Evolutionary conservation across 495 filamentous ascomycete species (phyloP).

Genomic region (Daldinia childiae): DNA sequence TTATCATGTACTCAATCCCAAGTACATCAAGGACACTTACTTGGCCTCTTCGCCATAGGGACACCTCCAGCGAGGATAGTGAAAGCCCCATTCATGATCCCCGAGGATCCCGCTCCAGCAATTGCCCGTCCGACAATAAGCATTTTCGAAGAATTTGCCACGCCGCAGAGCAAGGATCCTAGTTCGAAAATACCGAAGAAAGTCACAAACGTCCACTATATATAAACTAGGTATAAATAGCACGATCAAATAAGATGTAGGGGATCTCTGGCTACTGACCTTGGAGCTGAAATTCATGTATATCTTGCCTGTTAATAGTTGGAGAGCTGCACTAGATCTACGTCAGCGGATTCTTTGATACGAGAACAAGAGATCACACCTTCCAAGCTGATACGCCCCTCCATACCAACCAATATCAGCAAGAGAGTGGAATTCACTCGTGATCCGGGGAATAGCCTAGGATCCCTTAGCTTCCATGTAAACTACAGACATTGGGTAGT

Average conservation of each 20-base stretch:
- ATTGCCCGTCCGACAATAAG: slow-evolving; percentile 61
- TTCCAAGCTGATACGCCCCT: slow-evolving; percentile 43
- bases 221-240: not conserved
- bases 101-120: slow-evolving; percentile 56
- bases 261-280: not conserved
- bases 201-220: slow-evolving; percentile 50
- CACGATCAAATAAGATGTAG: not conserved
- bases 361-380: slow-evolving; percentile 6
- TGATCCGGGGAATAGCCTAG: slow-evolving; percentile 55
- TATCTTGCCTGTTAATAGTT: not conserved
- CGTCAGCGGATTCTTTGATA: not conserved
- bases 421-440: slow-evolving; percentile 57
- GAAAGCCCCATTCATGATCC: slow-evolving; percentile 59
- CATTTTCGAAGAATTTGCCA: slow-evolving; percentile 53
- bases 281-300: not conserved
- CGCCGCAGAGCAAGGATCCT: slow-evolving; percentile 61
- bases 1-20: not conserved
- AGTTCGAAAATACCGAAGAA: slow-evolving; percentile 54
- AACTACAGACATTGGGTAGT: not conserved
- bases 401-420: slow-evolving; percentile 65
- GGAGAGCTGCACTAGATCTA: not conserved
- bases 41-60: not conserved
- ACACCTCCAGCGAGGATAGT: slow-evolving; percentile 54
- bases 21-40: not conserved
- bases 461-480: not conserved